Evolutionary conservation across 2,329 filamentous ascomycete species (phyloP).

Genomic region (Rasamsonia emersonii): DNA sequence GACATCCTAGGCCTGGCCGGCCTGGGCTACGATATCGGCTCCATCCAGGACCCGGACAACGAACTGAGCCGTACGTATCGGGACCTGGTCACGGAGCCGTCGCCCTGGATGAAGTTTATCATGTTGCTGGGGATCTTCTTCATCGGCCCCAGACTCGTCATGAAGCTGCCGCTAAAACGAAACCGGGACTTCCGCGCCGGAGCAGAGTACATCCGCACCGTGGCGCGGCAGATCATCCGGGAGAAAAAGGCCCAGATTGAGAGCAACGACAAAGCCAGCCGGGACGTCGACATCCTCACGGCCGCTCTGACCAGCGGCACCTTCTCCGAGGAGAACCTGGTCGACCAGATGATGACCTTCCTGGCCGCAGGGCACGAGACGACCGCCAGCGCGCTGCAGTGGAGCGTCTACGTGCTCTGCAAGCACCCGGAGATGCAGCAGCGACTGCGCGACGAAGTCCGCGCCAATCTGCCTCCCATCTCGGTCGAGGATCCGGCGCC

Average conservation of each 20-base stretch:
- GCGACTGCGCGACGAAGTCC: conserved; percentile 60
- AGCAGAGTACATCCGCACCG: conserved; percentile 51
- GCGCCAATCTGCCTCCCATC: conserved; percentile 48
- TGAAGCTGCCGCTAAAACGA: conserved; percentile 57
- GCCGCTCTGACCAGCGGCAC: conserved; percentile 68
- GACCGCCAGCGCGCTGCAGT: conserved; percentile 66
- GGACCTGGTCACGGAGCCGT: conserved; percentile 15
- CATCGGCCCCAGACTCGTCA: conserved; percentile 54
- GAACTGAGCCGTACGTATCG: conserved; percentile 41
- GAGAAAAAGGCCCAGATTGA: conserved; percentile 55
- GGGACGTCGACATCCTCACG: conserved; percentile 69
- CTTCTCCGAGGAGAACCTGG: conserved; percentile 70
- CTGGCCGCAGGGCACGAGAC: conserved; percentile 76
- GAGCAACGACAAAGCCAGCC: conserved; percentile 13
- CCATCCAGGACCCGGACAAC: conserved; percentile 53
- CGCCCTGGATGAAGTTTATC: conserved; percentile 35
- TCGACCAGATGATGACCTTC: conserved; percentile 87
- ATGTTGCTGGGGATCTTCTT: conserved; percentile 50
- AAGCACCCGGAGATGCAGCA: conserved; percentile 56
- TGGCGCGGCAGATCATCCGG: conserved; percentile 60
- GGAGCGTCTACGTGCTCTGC: conserved; percentile 63
- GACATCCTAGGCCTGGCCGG: conserved; percentile 68
- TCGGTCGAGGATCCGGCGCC: conserved; percentile 39
- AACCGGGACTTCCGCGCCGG: conserved; percentile 58
- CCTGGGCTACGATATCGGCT: conserved; percentile 61